Base-by-base conservation (phyloP, 2,329 filamentous ascomycete genomes). In the Fusarium annulatum region DNA sequence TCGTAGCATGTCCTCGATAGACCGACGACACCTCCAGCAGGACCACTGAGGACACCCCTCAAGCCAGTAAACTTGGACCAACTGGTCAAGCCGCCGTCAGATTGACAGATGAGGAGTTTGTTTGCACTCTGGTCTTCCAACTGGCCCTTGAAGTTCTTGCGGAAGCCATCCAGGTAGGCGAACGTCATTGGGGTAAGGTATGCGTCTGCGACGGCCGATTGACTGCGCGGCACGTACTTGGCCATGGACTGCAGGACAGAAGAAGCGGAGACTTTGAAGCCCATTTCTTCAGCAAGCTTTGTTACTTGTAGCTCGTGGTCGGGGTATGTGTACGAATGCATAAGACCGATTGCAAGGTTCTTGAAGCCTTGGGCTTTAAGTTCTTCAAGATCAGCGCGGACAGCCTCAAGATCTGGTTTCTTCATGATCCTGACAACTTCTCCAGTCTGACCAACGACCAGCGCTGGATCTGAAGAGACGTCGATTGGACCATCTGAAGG, bases 381-480 rank as follows among this genome's bases (percentile, higher is more conserved):
- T 2, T 84, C 80, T 74, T 91, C 85, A 14, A 95, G 81, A 67
- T 92, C 87, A 6, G 82, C 74, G 62, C 86, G 81, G 49, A 92
- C 88, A n/a, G 83, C 82, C 1, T 83, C 81, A 49, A 89, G 84
- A 36, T 90, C 85, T 0, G 92, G 90, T 43, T 86, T 83, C 78
- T 88, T 85, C 52, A 95, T 80, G 71, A 94, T 89, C 33, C 92
- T 86, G 12, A 95, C 88, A 1, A 90, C 87, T 81, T 95, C 92
- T 2, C 91, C 90, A 0, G 91, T 91, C 16, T 93, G 83, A 5
- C 92, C 92, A 36, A 86, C 86, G 8, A 93, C 88, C 2, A 97
- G 86, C 3, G 92, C 79, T n/a, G 88, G 82, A 2, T 86, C 84
- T 43, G 72, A 69, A 1, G 60, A 51, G 39, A 87, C 79, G 21